Conservation (phyloP, 23 red algal genomes). For the Gracilaria vermiculophylla region DNA sequence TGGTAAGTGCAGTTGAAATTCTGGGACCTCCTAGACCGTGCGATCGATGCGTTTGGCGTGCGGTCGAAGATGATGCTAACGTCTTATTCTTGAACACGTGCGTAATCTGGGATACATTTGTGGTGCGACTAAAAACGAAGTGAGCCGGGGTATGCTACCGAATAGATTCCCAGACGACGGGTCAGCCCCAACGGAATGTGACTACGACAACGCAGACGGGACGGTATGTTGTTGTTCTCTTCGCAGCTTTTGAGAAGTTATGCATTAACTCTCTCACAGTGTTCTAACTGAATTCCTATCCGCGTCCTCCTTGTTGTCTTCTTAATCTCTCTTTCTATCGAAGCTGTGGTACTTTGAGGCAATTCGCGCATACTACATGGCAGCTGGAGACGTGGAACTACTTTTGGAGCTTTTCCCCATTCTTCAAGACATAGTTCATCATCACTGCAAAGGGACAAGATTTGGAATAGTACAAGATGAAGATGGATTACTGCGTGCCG, state of each 20-base stretch:
- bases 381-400: constrained; percentile 49
- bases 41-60: too few relatives aligned
- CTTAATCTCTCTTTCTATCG: too few relatives aligned
- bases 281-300: background rate
- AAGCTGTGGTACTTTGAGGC: constrained; percentile 72
- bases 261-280: background rate
- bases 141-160: constrained; percentile 69
- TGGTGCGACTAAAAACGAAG: background rate
- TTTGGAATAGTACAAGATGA: constrained; percentile 57
- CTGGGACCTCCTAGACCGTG: background rate
- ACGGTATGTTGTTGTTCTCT: constrained; percentile 26
- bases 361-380: constrained; percentile 59
- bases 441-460: constrained; percentile 59
- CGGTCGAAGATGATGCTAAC: background rate
- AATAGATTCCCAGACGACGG: constrained; percentile 68
- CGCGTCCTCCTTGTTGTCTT: background rate
- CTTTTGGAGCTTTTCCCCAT: constrained; percentile 54
- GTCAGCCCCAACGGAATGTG: constrained; percentile 53
- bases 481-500: constrained; percentile 54
- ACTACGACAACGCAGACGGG: constrained; percentile 68
- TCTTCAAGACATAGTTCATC: constrained; percentile 32
- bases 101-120: background rate
- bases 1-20: constrained; percentile 23
- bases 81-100: background rate
- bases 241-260: background rate